A percentile compares a stretch with the other conserved stretches of the same genome.
These are phyloP conservation scores for Zizania latifolia DNA, from an alignment of 176 grass and related monocot genomes.

Conservation along the genomic window DNA sequence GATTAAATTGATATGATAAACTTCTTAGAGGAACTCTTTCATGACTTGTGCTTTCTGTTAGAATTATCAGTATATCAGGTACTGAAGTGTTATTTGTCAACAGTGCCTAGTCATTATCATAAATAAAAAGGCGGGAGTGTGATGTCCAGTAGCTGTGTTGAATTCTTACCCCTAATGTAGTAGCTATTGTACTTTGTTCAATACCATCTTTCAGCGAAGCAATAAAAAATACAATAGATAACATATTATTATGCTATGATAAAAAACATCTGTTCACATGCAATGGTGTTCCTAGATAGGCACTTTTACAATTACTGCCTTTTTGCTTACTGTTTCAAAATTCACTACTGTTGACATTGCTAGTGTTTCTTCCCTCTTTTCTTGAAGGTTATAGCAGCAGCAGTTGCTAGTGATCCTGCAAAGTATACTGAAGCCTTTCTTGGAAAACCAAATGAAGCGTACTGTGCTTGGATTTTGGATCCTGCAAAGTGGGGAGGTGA, in stretches of 20 bases:
- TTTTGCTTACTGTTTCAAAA: background rate
- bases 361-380: background rate
- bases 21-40: background rate
- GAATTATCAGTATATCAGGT: background rate
- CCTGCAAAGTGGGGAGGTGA: slow-evolving; percentile 97
- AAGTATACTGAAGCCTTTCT: slow-evolving; percentile 95
- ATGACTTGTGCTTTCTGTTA: slow-evolving; percentile 3
- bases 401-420: slow-evolving; percentile 68
- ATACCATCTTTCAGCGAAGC: background rate
- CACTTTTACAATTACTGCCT: background rate
- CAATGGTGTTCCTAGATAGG: background rate
- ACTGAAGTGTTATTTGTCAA: background rate
- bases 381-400: slow-evolving; percentile 81
- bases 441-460: slow-evolving; percentile 85
- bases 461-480: slow-evolving; percentile 94
- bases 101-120: background rate
- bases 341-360: background rate
- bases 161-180: background rate
- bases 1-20: background rate
- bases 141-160: background rate
- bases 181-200: background rate
- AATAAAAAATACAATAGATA: background rate
- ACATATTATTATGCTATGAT: background rate
- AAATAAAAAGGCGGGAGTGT: background rate
- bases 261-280: background rate